phyloP scores from a whole-genome alignment of 345 rosid genomes.

The Hypericum androsaemum region DNA sequence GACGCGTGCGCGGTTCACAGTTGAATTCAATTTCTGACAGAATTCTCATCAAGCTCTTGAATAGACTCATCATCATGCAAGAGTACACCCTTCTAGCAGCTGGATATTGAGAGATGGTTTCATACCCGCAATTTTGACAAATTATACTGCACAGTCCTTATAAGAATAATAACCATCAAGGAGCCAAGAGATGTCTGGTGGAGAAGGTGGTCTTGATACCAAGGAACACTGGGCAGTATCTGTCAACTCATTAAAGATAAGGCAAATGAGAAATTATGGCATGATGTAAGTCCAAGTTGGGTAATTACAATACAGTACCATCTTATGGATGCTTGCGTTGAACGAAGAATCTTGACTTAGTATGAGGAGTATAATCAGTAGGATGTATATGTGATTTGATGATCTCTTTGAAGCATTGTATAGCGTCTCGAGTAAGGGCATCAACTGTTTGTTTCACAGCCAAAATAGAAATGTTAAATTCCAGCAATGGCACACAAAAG shows the following conservation, averaged over 20 bases:
- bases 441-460: constrained; percentile 45
- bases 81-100: neutral
- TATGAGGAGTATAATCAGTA: constrained; percentile 90
- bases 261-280: constrained; percentile 10
- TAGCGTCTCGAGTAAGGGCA: constrained; percentile 89
- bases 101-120: constrained; percentile 8
- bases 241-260: constrained; percentile 14
- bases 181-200: constrained; percentile 96
- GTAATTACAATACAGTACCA: constrained; percentile 37
- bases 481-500: constrained; percentile 5
- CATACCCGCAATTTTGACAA: constrained; percentile 96
- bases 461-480: constrained; percentile 12
- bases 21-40: too few species aligned
- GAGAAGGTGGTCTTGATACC: constrained; percentile 96
- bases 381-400: constrained; percentile 91
- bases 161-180: constrained; percentile 72
- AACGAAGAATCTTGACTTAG: constrained; percentile 97
- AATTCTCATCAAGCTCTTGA: too few species aligned
- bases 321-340: constrained; percentile 85
- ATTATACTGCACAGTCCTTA: constrained; percentile 94
- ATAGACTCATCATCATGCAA: too few species aligned
- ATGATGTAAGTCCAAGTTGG: constrained; percentile 9
- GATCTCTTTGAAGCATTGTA: constrained; percentile 81
- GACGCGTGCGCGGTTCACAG: too few species aligned
- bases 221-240: constrained; percentile 80